phyloP scores from a whole-genome alignment of 2,329 filamentous ascomycete genomes.

The Myriangium duriaei region DNA sequence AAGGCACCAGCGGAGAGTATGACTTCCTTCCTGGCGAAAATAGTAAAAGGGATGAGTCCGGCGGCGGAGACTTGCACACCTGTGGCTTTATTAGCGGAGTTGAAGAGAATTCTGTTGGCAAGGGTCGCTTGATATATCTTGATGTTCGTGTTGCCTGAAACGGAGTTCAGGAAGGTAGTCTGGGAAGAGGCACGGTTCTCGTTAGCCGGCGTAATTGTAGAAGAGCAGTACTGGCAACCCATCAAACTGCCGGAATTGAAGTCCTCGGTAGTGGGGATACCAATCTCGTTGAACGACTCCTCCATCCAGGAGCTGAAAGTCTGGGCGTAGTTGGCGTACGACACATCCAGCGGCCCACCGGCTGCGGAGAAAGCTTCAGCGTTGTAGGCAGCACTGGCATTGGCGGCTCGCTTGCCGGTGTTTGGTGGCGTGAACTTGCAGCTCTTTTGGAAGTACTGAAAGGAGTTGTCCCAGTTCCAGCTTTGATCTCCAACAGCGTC shows the following conservation, averaged over 20 bases:
- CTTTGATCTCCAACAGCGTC: slow-evolving; percentile 24
- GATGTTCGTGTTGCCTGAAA: slow-evolving; percentile 12
- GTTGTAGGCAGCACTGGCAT: slow-evolving; percentile 18
- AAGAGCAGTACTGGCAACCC: slow-evolving; percentile 15
- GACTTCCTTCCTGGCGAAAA: slow-evolving; percentile 19
- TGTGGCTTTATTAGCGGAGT: slow-evolving; percentile 16
- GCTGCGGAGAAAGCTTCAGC: slow-evolving; percentile 13
- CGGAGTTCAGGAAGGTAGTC: slow-evolving; percentile 17
- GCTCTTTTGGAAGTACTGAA: slow-evolving; percentile 16
- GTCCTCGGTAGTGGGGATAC: slow-evolving; percentile 18
- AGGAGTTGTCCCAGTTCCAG: slow-evolving; percentile 18
- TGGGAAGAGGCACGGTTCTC: slow-evolving; percentile 17
- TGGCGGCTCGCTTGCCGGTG: slow-evolving; percentile 13
- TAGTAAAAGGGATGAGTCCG: slow-evolving; percentile 9
- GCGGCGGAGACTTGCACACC: slow-evolving; percentile 19
- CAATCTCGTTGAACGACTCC: slow-evolving; percentile 18
- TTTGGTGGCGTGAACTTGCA: slow-evolving; percentile 16
- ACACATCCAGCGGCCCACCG: slow-evolving; percentile 21
- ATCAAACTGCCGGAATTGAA: slow-evolving; percentile 18
- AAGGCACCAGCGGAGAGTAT: slow-evolving; percentile 21
- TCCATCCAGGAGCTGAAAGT: slow-evolving; percentile 20
- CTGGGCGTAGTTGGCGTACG: slow-evolving; percentile 19
- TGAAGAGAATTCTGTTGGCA: slow-evolving; percentile 24
- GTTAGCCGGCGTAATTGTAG: slow-evolving; percentile 22
- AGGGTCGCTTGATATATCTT: slow-evolving; percentile 22